phyloP scores from a whole-genome alignment of 2,329 filamentous ascomycete species.

The Chaetomium olivaceum region DNA sequence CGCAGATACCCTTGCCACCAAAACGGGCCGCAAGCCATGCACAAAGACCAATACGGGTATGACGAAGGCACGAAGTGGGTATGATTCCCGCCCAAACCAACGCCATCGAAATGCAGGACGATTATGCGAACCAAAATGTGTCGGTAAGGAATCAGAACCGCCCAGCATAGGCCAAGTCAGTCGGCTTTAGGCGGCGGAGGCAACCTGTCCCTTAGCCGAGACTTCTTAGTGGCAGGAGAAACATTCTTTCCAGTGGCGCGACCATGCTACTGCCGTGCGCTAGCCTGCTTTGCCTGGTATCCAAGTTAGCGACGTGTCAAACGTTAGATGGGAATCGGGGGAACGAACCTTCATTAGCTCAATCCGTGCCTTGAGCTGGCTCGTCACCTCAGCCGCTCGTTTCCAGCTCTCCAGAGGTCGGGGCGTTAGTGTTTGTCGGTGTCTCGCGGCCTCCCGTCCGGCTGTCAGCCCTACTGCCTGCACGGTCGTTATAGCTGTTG shows the following conservation, averaged over 20 bases:
- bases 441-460: conserved; percentile 29
- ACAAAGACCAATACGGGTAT: background rate
- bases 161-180: background rate
- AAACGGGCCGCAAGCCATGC: background rate
- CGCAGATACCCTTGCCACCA: background rate
- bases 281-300: conserved; percentile 43
- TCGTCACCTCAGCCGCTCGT: conserved; percentile 94
- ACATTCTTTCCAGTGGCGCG: background rate
- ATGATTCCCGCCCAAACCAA: conserved; percentile 19
- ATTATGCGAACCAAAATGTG: conserved; percentile 5
- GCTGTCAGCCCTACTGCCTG: conserved; percentile 25
- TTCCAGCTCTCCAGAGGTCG: conserved; percentile 85
- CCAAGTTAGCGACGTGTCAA: background rate
- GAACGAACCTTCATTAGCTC: conserved; percentile 86
- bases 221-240: background rate
- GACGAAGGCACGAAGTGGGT: conserved; percentile 9
- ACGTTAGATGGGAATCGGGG: conserved; percentile 45
- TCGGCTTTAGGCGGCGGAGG: background rate
- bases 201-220: too few species aligned
- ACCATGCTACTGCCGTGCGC: conserved; percentile 46
- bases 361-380: conserved; percentile 93
- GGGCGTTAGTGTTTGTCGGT: conserved; percentile 30
- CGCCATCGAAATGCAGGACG: conserved; percentile 19
- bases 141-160: background rate
- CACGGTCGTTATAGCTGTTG: conserved; percentile 19